These are phyloP conservation scores for Aechmea fasciata DNA, from an alignment of 176 grass and related monocot genomes.

Conservation along the genomic window DNA sequence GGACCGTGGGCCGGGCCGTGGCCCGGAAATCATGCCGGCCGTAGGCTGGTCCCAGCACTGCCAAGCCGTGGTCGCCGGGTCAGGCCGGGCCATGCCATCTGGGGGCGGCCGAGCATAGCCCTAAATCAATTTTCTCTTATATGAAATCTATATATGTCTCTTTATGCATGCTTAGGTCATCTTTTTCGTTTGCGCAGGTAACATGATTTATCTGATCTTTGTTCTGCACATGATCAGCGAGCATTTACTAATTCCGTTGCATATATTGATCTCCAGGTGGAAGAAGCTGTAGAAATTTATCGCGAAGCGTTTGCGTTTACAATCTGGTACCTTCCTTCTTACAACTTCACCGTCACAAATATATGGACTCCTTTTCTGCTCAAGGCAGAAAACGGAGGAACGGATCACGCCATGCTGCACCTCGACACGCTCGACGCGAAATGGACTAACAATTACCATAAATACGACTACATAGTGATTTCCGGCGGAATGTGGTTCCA, in stretches of 20 bases:
- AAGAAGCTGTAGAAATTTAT: conserved; percentile 37
- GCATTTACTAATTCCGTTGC: background rate
- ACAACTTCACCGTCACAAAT: conserved; percentile 75
- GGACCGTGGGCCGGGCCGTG: too few species aligned
- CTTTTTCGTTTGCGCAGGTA: background rate
- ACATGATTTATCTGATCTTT: background rate
- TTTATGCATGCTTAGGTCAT: too few species aligned
- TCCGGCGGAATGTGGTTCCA: conserved; percentile 82
- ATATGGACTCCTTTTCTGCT: conserved; percentile 69
- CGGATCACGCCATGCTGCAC: conserved; percentile 46
- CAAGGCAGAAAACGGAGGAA: conserved; percentile 17
- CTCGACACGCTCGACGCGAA: conserved; percentile 47
- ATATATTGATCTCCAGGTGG: conserved; percentile 34
- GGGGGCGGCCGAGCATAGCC: too few species aligned
- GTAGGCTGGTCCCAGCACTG: too few species aligned
- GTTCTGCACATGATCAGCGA: too few species aligned
- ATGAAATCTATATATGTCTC: too few species aligned
- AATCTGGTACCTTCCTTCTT: conserved; percentile 50
- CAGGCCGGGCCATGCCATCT: too few species aligned
- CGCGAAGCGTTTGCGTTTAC: conserved; percentile 53
- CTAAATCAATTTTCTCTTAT: too few species aligned
- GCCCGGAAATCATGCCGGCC: too few species aligned
- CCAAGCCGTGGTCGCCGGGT: too few species aligned
- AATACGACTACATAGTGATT: conserved; percentile 66
- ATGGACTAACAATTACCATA: conserved; percentile 51